Percentiles rank a stretch among this genome's conserved stretches.
phyloP scores from a whole-genome alignment of 768 basidiomycete species.

The Suillus hirtellus region DNA sequence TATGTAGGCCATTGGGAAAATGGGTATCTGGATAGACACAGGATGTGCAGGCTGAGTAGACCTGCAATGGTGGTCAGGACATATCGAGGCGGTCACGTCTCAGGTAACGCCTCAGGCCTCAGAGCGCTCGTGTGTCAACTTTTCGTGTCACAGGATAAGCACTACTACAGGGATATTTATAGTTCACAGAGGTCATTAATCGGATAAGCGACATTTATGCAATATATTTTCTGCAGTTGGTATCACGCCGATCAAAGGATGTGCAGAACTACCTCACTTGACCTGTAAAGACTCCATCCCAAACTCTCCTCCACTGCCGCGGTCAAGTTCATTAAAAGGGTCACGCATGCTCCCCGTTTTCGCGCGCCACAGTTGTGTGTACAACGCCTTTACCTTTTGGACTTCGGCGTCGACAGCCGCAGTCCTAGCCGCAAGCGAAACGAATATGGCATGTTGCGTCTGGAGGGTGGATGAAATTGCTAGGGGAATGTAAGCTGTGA shows the following conservation, averaged over 20 bases:
- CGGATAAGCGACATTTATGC: background rate
- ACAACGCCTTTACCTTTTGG: slow-evolving; percentile 72
- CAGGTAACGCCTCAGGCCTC: background rate
- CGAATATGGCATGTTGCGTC: slow-evolving; percentile 76
- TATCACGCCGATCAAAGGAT: background rate
- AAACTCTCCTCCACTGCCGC: slow-evolving; percentile 43
- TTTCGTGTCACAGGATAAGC: background rate
- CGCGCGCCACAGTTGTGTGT: slow-evolving; percentile 76
- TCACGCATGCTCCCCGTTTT: slow-evolving; percentile 83
- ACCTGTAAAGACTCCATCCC: slow-evolving; percentile 38
- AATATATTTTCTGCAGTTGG: background rate
- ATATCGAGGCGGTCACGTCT: too few species aligned
- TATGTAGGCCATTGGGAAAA: slow-evolving; percentile 19
- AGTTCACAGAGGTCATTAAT: background rate
- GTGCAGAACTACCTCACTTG: slow-evolving; percentile 14
- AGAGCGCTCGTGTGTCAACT: background rate
- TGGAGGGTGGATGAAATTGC: slow-evolving; percentile 77
- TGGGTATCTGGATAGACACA: background rate
- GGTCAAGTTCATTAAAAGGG: slow-evolving; percentile 63
- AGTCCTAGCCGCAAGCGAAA: slow-evolving; percentile 74
- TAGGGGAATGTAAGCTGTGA: slow-evolving; percentile 28
- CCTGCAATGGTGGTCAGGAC: background rate
- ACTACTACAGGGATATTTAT: background rate
- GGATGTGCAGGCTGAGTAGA: background rate
- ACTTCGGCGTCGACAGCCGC: slow-evolving; percentile 73